Conservation (phyloP, 345 rosid species). For the Rubroshorea leprosula region DNA sequence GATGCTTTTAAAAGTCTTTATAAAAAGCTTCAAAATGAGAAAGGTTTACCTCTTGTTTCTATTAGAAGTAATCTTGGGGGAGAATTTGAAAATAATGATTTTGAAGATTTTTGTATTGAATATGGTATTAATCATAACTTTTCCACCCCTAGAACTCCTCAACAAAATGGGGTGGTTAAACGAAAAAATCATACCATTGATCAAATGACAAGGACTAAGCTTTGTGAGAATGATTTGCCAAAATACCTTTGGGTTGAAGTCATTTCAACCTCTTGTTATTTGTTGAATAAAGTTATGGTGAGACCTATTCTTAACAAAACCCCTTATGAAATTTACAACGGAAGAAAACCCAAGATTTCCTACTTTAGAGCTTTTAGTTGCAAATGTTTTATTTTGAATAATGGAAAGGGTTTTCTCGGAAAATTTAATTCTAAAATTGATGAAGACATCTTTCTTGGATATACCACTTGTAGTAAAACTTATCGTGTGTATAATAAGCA, state of each 20-base stretch:
- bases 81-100: too few relatives aligned
- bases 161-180: slow-evolving; percentile 1
- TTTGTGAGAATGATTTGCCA: neutral
- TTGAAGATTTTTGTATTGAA: too few relatives aligned
- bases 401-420: neutral
- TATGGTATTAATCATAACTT: too few relatives aligned
- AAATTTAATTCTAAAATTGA: neutral
- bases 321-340: slow-evolving; percentile 4
- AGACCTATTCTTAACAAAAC: neutral
- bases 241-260: slow-evolving; percentile 7
- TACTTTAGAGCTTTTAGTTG: slow-evolving; percentile 8
- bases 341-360: neutral
- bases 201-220: slow-evolving; percentile 6
- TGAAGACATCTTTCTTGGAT: neutral
- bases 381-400: slow-evolving; percentile 1
- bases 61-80: too few relatives aligned
- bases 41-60: too few relatives aligned
- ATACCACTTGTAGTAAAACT: neutral
- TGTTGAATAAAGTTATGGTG: neutral
- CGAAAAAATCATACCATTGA: neutral
- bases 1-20: too few relatives aligned
- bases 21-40: too few relatives aligned
- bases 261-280: neutral
- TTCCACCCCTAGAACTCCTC: too few relatives aligned
- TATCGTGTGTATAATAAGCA: neutral